Evolutionary conservation across 2,329 filamentous ascomycete species (phyloP).

Genomic region (Venturia oleaginea): DNA sequence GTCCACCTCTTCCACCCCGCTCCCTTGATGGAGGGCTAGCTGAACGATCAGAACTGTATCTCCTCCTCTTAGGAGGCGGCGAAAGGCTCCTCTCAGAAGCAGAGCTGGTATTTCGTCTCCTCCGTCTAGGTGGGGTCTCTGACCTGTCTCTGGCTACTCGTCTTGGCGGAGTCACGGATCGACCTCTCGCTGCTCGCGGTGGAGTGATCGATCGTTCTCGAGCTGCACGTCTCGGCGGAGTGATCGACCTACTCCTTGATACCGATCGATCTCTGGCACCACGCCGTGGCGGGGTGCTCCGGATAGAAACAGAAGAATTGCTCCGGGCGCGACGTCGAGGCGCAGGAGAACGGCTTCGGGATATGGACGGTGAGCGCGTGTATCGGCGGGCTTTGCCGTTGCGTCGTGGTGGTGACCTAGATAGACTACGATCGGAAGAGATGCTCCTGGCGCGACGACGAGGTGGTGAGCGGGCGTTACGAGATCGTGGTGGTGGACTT

Average conservation of each 20-base stretch:
- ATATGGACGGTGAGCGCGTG: conserved; percentile 16
- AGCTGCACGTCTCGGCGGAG: conserved; percentile 15
- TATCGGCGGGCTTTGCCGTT: conserved; percentile 13
- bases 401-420: conserved; percentile 21
- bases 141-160: conserved; percentile 7
- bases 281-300: conserved; percentile 6
- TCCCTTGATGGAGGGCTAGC: neutral
- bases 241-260: conserved; percentile 13
- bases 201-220: neutral
- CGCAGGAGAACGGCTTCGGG: conserved; percentile 5
- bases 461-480: conserved; percentile 14
- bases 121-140: conserved; percentile 9
- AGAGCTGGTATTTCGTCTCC: conserved; percentile 1
- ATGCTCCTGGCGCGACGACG: conserved; percentile 9
- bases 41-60: conserved; percentile 6
- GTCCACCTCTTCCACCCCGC: neutral
- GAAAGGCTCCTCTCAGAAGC: neutral
- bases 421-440: conserved; percentile 14
- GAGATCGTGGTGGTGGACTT: conserved; percentile 14
- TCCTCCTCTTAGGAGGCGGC: conserved; percentile 8
- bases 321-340: conserved; percentile 13
- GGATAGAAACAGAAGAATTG: neutral
- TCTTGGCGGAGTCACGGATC: conserved; percentile 15
- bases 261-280: neutral
- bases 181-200: conserved; percentile 12